Base-by-base conservation (phyloP, 108 stramenopile species). In the Fragilariopsis cylindrus region DNA sequence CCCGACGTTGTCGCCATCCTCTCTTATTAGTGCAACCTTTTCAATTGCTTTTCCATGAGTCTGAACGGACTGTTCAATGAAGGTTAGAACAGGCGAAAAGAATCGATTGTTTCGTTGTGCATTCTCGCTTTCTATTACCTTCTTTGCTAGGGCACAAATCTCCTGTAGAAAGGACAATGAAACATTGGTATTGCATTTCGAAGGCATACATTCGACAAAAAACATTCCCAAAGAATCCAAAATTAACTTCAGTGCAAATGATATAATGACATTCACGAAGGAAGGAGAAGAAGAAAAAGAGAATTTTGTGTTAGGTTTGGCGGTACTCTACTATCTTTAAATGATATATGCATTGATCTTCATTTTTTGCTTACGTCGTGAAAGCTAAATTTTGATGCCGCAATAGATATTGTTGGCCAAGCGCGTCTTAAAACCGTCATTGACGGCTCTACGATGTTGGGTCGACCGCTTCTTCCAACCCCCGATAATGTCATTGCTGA, bases 351-450 rank as follows among this genome's bases (percentile, higher is more conserved):
- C 15, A 12, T 19, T 39, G 9, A 71, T 12, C 9, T 57, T 18
- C 39, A 57, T 18, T n/a, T 15, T 47, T 19, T 16, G 56, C 82
- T 76, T 72, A 90, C 89, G 57, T 85, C 83, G 42, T 77, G 54
- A 19, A 53, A 76, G 49, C 67, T 53, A 54, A 57, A 84, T 48
- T 63, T 76, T 47, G 75, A 60, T 12, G 69, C 80, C 48, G 81
- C 74, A 42, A 58, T 71, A 21, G 73, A 62, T 52, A 90, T 64
- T 16, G 62, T 62, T 19, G 84, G 84, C 86, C 86, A 87, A 42
- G 74, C 73, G 48, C 78, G 69, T 16, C 77, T 50, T 19, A 90
- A 56, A 3, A 90, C 64, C 4, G 67, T 49, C 44, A 76, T 50
- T 13, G 62, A 80, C 47, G 63, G 77, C 47, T 65, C 77, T 3